Conservation (phyloP, 1,139 yeast species). For the Diutina scorzettiae region DNA sequence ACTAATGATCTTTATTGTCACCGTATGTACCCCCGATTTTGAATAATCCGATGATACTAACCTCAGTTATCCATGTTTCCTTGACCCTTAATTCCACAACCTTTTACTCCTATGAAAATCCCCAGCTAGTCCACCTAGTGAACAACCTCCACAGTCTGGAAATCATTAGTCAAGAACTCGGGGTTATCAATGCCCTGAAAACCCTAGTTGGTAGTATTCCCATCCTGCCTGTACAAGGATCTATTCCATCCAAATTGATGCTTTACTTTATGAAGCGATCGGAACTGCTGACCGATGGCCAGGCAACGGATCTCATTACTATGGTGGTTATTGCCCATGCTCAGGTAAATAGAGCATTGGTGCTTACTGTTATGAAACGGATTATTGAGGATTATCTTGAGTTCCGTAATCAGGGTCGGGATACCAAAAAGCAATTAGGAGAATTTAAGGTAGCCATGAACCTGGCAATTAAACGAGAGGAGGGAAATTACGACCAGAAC, state of each 20-base stretch:
- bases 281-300: slow-evolving; percentile 29
- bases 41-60: slow-evolving; percentile 7
- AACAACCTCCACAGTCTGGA: slow-evolving; percentile 40
- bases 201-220: slow-evolving; percentile 35
- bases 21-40: slow-evolving; percentile 22
- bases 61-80: slow-evolving; percentile 30
- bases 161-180: slow-evolving; percentile 42
- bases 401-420: slow-evolving; percentile 18
- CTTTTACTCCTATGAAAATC: slow-evolving; percentile 42
- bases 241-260: slow-evolving; percentile 18
- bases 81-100: slow-evolving; percentile 45
- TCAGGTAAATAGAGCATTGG: slow-evolving; percentile 31
- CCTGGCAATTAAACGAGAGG: slow-evolving; percentile 40
- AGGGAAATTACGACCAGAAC: slow-evolving; percentile 30
- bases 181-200: slow-evolving; percentile 36
- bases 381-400: slow-evolving; percentile 38
- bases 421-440: slow-evolving; percentile 21
- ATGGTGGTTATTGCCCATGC: slow-evolving; percentile 35
- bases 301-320: slow-evolving; percentile 35
- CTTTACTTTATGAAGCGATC: slow-evolving; percentile 40
- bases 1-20: slow-evolving; percentile 19
- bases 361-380: slow-evolving; percentile 35
- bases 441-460: slow-evolving; percentile 42
- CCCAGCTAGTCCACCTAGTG: slow-evolving; percentile 23
- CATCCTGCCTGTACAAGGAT: slow-evolving; percentile 13